Evolutionary conservation across 139 green algal genomes (phyloP).

Genomic region (Volvox africanus): DNA sequence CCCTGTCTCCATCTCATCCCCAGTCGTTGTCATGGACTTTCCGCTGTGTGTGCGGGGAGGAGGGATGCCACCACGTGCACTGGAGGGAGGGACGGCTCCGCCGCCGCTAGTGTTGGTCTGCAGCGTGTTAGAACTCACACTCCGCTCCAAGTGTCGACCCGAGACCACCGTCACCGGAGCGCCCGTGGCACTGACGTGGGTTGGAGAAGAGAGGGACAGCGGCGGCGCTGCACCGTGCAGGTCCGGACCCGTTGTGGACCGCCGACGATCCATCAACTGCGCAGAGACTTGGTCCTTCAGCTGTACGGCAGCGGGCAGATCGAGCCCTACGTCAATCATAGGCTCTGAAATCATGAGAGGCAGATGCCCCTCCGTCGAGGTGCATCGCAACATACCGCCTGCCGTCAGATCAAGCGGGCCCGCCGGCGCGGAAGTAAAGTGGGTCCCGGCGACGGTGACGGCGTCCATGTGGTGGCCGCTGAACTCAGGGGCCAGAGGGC

Average conservation of each 20-base stretch:
- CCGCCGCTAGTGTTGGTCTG: neutral
- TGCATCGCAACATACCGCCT: neutral
- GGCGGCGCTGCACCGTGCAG: neutral
- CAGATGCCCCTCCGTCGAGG: neutral
- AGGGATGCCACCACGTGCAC: neutral
- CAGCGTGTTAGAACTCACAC: neutral
- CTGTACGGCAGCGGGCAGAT: slow-evolving; percentile 43
- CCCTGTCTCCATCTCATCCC: slow-evolving; percentile 8
- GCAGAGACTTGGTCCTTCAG: slow-evolving; percentile 35
- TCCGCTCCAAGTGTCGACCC: neutral
- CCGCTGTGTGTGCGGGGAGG: neutral
- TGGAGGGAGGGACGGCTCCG: neutral
- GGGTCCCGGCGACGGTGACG: neutral
- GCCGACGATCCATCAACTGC: neutral
- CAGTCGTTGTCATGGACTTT: slow-evolving; percentile 25
- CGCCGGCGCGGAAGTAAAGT: slow-evolving; percentile 1
- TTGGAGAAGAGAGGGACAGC: neutral
- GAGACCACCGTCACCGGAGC: neutral
- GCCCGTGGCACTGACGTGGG: neutral
- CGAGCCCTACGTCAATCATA: slow-evolving; percentile 38
- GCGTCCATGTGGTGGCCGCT: neutral
- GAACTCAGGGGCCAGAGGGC: neutral
- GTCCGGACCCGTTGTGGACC: slow-evolving; percentile 8
- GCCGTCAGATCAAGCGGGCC: slow-evolving; percentile 17
- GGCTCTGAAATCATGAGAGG: slow-evolving; percentile 9